Percentiles rank a stretch among this genome's conserved stretches.
Conservation (phyloP, 2,329 filamentous ascomycete species). For the Pyrenochaeta sp. region DNA sequence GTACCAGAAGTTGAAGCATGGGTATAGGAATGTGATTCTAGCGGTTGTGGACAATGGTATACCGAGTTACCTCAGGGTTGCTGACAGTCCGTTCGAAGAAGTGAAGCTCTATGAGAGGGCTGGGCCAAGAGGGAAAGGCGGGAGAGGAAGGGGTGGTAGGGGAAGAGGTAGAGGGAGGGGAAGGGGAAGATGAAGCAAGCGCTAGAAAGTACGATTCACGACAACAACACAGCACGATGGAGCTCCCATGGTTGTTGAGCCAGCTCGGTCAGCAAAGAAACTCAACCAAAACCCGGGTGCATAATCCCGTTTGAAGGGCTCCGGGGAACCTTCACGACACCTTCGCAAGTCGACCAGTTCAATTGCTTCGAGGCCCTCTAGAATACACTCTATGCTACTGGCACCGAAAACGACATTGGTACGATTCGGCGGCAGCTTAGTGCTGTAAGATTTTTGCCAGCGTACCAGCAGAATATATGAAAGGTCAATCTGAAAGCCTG, state of each 20-base stretch:
- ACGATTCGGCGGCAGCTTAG: background rate
- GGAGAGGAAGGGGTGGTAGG: conserved; percentile 45
- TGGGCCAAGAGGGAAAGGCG: conserved; percentile 47
- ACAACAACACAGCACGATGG: background rate
- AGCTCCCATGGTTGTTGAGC: background rate
- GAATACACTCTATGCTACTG: background rate
- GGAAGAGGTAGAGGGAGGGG: conserved; percentile 54
- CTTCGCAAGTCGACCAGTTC: background rate
- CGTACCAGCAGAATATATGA: background rate
- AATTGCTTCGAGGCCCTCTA: background rate
- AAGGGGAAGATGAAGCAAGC: conserved; percentile 34
- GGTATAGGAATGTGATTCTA: conserved; percentile 81
- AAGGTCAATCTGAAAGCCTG: background rate
- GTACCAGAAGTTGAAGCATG: conserved; percentile 84
- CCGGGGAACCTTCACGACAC: background rate
- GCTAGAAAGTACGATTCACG: background rate
- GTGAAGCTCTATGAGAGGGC: conserved; percentile 72
- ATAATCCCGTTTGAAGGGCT: background rate
- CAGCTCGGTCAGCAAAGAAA: background rate
- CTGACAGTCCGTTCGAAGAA: conserved; percentile 76
- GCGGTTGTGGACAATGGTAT: conserved; percentile 91
- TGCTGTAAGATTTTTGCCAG: background rate
- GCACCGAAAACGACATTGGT: background rate
- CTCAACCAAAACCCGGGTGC: background rate
- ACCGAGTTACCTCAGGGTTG: conserved; percentile 84